phyloP scores from a whole-genome alignment of 495 filamentous ascomycete genomes.

The Penicillium angulare region DNA sequence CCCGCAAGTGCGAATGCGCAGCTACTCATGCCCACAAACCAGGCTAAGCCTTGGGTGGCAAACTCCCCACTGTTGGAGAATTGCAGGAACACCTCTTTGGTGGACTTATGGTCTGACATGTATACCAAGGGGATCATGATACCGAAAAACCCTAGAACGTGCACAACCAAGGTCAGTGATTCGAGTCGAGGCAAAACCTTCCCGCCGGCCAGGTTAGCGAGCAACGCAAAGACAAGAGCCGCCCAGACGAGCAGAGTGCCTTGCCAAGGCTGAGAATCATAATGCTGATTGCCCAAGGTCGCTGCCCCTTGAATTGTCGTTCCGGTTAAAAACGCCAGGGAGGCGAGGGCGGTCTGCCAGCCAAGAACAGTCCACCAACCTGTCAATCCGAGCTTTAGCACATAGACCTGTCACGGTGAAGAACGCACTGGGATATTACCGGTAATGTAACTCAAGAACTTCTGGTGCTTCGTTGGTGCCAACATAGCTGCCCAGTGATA shows the following conservation, averaged over 20 bases:
- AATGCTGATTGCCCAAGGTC: slow-evolving; percentile 14
- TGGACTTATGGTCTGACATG: slow-evolving; percentile 40
- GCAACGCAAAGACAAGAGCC: slow-evolving; percentile 31
- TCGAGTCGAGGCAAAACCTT: slow-evolving; percentile 46
- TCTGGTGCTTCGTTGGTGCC: slow-evolving; percentile 35
- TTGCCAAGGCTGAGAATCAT: slow-evolving; percentile 39
- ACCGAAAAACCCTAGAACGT: slow-evolving; percentile 51
- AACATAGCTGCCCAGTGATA: slow-evolving; percentile 56
- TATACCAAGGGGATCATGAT: slow-evolving; percentile 50
- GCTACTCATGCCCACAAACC: slow-evolving; percentile 42
- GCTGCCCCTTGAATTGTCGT: too few relatives aligned
- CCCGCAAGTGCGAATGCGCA: slow-evolving; percentile 44
- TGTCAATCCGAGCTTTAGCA: neutral
- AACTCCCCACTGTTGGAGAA: slow-evolving; percentile 49
- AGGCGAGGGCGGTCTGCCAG: too few relatives aligned
- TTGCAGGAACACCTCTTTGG: slow-evolving; percentile 43
- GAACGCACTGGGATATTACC: slow-evolving; percentile 25
- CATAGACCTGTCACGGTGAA: too few relatives aligned
- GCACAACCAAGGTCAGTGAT: slow-evolving; percentile 44
- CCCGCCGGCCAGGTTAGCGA: slow-evolving; percentile 41
- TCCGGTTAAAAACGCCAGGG: too few relatives aligned
- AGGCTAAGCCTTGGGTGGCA: slow-evolving; percentile 39
- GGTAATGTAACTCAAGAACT: slow-evolving; percentile 48
- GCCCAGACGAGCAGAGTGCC: slow-evolving; percentile 46
- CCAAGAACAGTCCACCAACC: too few relatives aligned